Conservation (phyloP, 768 basidiomycete genomes). For the Psilocybe subaeruginosa region DNA sequence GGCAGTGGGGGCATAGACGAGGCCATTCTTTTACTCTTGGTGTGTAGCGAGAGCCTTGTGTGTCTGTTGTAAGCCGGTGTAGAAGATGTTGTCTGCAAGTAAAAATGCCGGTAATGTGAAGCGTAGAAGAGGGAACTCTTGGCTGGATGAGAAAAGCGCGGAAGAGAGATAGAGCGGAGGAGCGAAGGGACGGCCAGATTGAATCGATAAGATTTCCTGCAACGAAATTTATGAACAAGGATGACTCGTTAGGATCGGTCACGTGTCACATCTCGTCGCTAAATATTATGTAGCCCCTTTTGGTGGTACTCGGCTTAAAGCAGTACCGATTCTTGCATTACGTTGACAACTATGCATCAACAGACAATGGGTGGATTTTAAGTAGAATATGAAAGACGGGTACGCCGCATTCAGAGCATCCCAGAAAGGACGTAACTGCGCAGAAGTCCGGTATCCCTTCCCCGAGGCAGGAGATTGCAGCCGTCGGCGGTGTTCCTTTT, state of each 20-base stretch:
- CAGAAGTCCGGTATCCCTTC: no score
- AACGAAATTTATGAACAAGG: not conserved
- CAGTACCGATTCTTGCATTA: no score
- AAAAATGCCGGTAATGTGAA: not conserved
- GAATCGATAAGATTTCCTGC: conserved; percentile 2
- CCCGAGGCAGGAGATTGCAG: no score
- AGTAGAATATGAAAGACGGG: no score
- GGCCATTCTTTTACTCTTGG: conserved; percentile 22
- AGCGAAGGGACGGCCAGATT: conserved; percentile 1
- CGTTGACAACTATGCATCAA: no score
- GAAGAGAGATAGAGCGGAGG: not conserved
- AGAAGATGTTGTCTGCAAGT: not conserved
- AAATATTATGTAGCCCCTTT: not conserved
- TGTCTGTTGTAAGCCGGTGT: not conserved
- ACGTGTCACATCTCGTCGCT: not conserved
- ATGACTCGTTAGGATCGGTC: not conserved
- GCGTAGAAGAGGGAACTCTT: not conserved
- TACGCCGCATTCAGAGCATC: no score
- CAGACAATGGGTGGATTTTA: no score
- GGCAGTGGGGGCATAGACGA: conserved; percentile 33
- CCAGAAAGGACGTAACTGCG: no score
- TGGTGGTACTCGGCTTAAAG: no score
- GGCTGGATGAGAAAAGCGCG: not conserved
- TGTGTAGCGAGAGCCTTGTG: not conserved
- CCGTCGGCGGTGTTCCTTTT: no score